phyloP scores from a whole-genome alignment of 805 yeast species.

The Yamadazyma laniorum region DNA sequence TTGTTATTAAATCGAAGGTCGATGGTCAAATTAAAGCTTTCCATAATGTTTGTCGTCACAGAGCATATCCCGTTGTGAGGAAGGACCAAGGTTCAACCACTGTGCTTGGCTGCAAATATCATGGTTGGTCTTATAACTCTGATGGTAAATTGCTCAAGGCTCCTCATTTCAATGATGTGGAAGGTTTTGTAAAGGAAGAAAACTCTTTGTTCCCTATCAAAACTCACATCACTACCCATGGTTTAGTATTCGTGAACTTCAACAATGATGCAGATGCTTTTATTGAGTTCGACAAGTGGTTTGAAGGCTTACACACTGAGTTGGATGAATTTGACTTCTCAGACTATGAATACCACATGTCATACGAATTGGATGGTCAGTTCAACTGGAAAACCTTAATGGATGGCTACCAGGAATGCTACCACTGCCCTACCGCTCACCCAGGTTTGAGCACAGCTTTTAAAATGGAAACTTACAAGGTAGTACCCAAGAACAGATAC shows the following conservation, averaged over 20 bases:
- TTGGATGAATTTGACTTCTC: constrained; percentile 57
- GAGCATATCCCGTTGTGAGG: constrained; percentile 61
- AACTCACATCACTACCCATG: constrained; percentile 54
- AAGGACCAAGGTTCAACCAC: constrained; percentile 59
- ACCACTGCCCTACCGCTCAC: constrained; percentile 68
- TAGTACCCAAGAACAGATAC: constrained; percentile 56
- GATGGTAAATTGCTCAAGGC: constrained; percentile 60
- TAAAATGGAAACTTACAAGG: constrained; percentile 63
- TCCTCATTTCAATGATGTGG: constrained; percentile 59
- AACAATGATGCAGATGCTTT: constrained; percentile 39
- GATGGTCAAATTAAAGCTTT: constrained; percentile 54
- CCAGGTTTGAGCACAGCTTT: constrained; percentile 59
- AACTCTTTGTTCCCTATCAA: constrained; percentile 55
- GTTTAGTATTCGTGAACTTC: constrained; percentile 56
- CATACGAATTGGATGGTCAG: constrained; percentile 60
- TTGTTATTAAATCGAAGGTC: constrained; percentile 51
- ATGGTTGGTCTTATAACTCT: constrained; percentile 66
- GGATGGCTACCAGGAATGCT: constrained; percentile 69
- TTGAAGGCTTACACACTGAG: constrained; percentile 48
- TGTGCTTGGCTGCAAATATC: constrained; percentile 59
- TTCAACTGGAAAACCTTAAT: constrained; percentile 67
- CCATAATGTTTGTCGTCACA: constrained; percentile 64
- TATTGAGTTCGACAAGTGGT: constrained; percentile 53
- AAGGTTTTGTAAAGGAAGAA: constrained; percentile 55
- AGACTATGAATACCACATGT: constrained; percentile 64